phyloP scores from a whole-genome alignment of 257 asterid genomes.

The Scutellaria minor region DNA sequence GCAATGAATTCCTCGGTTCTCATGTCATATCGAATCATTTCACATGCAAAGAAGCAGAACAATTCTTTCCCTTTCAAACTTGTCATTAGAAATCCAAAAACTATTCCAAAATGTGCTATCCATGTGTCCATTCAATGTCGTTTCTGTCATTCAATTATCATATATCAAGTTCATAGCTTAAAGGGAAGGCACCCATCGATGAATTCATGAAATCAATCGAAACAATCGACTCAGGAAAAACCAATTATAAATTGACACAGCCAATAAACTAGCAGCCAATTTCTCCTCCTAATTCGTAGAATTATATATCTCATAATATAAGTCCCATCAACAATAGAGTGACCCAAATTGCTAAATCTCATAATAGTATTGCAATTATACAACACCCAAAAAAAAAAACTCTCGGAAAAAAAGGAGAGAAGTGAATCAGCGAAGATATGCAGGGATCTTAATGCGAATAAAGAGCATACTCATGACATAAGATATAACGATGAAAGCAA shows the following conservation, averaged over 20 bases:
- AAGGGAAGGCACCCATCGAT: neutral
- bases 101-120: neutral
- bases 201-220: neutral
- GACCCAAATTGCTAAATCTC: constrained; percentile 5
- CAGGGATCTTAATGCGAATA: constrained; percentile 92
- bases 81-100: constrained; percentile 1
- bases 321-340: neutral
- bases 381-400: neutral
- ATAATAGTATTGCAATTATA: constrained; percentile 3
- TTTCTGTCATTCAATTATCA: neutral
- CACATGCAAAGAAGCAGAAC: neutral
- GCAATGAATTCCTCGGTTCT: neutral
- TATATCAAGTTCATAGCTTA: neutral
- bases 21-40: constrained; percentile 2
- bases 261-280: constrained; percentile 6
- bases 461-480: constrained; percentile 95
- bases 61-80: constrained; percentile 12
- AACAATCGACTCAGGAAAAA: constrained; percentile 12
- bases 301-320: constrained; percentile 28
- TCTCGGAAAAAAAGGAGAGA: neutral
- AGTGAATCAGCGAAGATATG: constrained; percentile 65
- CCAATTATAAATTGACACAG: neutral
- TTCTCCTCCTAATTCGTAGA: constrained; percentile 19
- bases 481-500: constrained; percentile 69
- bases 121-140: neutral